Percentiles rank a stretch among this genome's conserved stretches.
These are phyloP conservation scores for Glutinoglossum americanum DNA, from an alignment of 495 filamentous ascomycete species.

Conservation along the genomic window DNA sequence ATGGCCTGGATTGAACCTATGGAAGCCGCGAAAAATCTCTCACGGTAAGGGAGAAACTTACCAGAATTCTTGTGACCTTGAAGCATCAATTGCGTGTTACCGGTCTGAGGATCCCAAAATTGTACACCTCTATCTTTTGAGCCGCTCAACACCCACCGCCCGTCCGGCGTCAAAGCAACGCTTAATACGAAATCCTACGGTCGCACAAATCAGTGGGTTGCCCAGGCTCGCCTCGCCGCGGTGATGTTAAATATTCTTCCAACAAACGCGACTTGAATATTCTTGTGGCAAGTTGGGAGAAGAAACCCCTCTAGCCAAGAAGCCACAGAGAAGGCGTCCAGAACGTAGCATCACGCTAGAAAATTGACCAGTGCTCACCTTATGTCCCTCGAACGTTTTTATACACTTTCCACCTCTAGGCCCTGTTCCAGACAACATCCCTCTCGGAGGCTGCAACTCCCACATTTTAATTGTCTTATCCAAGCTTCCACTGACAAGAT, in stretches of 20 bases:
- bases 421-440: constrained; percentile 33
- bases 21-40: not conserved
- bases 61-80: constrained; percentile 83
- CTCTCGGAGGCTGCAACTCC: constrained; percentile 55
- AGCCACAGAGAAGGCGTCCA: not conserved
- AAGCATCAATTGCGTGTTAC: constrained; percentile 75
- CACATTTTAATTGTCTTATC: constrained; percentile 95
- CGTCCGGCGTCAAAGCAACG: constrained; percentile 72
- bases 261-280: constrained; percentile 3
- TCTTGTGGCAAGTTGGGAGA: constrained; percentile 8
- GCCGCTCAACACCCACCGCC: constrained; percentile 75
- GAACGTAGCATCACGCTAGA: not conserved
- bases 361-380: constrained; percentile 30
- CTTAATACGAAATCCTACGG: constrained; percentile 72
- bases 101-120: constrained; percentile 80
- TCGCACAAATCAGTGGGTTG: not conserved
- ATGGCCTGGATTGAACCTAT: not conserved
- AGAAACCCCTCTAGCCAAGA: too few relatives aligned
- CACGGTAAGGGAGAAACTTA: constrained; percentile 17
- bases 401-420: constrained; percentile 62
- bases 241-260: not conserved
- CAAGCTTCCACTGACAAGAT: constrained; percentile 72
- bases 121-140: constrained; percentile 82
- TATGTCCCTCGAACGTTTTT: constrained; percentile 78
- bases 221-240: not conserved